phyloP scores from a whole-genome alignment of 2,329 filamentous ascomycete species.

The Colletotrichum sp. region DNA sequence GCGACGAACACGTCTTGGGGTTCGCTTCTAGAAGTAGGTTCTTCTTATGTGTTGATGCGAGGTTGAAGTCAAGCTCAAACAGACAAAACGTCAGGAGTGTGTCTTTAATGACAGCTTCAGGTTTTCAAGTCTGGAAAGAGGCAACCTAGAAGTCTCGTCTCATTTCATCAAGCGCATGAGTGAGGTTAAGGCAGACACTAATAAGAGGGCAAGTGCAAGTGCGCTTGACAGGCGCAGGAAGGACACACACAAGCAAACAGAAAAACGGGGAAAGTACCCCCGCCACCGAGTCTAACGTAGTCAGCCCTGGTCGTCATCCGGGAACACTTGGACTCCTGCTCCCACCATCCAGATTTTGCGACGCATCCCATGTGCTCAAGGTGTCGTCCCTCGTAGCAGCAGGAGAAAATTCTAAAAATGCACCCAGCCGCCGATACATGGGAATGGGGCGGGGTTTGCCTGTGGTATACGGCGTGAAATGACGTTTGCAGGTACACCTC shows the following conservation, averaged over 20 bases:
- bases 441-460: neutral
- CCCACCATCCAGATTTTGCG: neutral
- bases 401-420: neutral
- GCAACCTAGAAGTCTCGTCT: neutral
- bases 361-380: neutral
- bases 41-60: neutral
- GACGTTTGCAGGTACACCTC: slow-evolving; percentile 3
- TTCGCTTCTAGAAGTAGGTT: neutral
- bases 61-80: neutral
- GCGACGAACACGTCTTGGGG: neutral
- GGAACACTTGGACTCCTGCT: neutral
- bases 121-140: neutral
- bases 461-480: neutral
- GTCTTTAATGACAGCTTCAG: neutral
- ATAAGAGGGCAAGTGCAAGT: neutral
- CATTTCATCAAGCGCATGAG: neutral
- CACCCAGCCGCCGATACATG: neutral
- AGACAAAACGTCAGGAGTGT: neutral
- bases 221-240: neutral
- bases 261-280: slow-evolving; percentile 7
- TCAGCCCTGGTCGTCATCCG: neutral
- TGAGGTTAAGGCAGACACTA: neutral
- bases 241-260: neutral
- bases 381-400: neutral
- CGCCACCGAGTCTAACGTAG: slow-evolving; percentile 1